These are phyloP conservation scores for Kwoniella mangroviensis DNA, from an alignment of 768 basidiomycete genomes.

Conservation along the genomic window DNA sequence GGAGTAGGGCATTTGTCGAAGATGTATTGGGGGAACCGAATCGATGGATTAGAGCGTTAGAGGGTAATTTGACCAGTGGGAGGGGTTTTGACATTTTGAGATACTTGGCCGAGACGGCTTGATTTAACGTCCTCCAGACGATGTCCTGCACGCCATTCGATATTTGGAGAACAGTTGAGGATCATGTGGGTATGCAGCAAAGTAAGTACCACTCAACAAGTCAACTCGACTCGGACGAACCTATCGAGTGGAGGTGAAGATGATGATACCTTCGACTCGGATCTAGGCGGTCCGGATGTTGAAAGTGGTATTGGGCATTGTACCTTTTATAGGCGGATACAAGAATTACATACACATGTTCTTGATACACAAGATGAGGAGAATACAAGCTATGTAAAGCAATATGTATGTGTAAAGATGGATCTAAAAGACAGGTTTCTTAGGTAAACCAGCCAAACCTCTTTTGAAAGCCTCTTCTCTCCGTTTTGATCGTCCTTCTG, in stretches of 20 bases:
- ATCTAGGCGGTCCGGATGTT: not conserved
- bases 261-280: not conserved
- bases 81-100: slow-evolving; percentile 27
- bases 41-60: slow-evolving; percentile 35
- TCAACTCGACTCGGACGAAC: not conserved
- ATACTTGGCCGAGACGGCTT: not conserved
- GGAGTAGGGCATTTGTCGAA: slow-evolving; percentile 34
- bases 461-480: slow-evolving; percentile 9
- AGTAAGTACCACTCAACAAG: too few species aligned
- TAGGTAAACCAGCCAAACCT: slow-evolving; percentile 41
- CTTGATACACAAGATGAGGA: not conserved
- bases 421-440: slow-evolving; percentile 46
- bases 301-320: too few species aligned
- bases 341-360: not conserved
- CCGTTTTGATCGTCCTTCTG: not conserved
- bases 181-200: too few species aligned
- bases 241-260: slow-evolving; percentile 5
- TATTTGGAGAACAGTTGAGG: too few species aligned
- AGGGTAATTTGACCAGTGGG: slow-evolving; percentile 41
- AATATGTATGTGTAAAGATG: too few species aligned
- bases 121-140: not conserved
- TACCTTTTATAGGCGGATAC: too few species aligned
- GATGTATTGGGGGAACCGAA: slow-evolving; percentile 37
- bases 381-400: too few species aligned
- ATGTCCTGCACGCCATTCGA: too few species aligned